Evolutionary conservation across 2,329 filamentous ascomycete genomes (phyloP), one percentile per base, ranked within the genome.

Genomic region (Monosporascus sp.): DNA sequence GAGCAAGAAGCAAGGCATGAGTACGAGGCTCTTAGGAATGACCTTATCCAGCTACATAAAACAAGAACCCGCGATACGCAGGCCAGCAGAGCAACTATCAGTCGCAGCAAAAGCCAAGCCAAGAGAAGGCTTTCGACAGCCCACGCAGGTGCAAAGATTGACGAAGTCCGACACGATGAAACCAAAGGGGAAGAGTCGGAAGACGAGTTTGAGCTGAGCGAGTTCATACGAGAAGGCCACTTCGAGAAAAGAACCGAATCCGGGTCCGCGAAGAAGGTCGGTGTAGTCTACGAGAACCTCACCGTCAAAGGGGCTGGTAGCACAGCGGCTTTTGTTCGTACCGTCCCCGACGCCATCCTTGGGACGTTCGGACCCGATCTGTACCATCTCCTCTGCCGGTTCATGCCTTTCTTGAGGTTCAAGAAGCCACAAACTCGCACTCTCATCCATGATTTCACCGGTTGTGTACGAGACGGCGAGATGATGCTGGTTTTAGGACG

Each of bases 351-450:
- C 58, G 89, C 89, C 3, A 77, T 93, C 38, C 57, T 91, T 5
- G 88, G 88, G 22, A 91, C 88, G 0, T 93, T 94, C 66, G 89
- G 89, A 0, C 89, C 89, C 0, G 89, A 93, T 68, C 72, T 93
- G 1, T 93, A 89, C 67, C 78, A 75, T 22, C 71, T 89, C 7
- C 61, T 91, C 16, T 70, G 68, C 31, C 61, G 65, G 2, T 69
- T 66, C 47, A 59, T 78, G 6, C 74, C 74, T 1, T 57, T 54
- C 31, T 56, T 68, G 9, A 57, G 48, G 24, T 60, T 65, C 19
- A 54, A 59, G 2, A 65, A 60, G 41, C 55, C 60, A 4, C 60
- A 58, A 19, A 66, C 63, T 3, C 70, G 72, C 6, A 63, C 66
- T 8, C 57, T 90, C 22, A 81, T 89, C 53, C 75, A 86, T 60